Base-by-base conservation (phyloP, 768 basidiomycete species). In the Dentipellis sp. region DNA sequence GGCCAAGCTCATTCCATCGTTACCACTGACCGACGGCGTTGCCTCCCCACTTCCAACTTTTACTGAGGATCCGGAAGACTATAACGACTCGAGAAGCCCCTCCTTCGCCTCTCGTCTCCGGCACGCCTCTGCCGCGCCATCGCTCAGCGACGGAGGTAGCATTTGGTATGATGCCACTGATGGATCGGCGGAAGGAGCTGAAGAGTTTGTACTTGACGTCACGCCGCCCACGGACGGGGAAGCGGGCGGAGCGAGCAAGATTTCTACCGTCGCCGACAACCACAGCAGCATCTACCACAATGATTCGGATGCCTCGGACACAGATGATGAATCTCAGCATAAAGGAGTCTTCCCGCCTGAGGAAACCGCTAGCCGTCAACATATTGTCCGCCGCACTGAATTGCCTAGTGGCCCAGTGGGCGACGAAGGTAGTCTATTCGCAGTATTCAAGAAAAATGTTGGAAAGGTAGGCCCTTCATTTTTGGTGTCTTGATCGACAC, bases 371-470 rank as follows among this genome's bases (percentile, higher is more conserved):
- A 6, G 47, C 11, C 39, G 50, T 34, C 49, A 45, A 7, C 29
- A 6, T 6, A 67, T 83, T 9, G 63, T 70, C 9, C 74, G 81
- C 56, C 75, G 88, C 59, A 80, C 78, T 2, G 72, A 71, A 40
- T 71, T 90, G 50, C 87, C 88, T 16, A 78, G 79, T 17, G 75
- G 76, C 6, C 74, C 80, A 14, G 73, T 79, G 21, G 81, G 78
- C 3, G 90, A 92, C 53, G 88, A 93, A 70, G 88, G 88, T 10
- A 91, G 89, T 64, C 71, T 93, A 37, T 90, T 92, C 63, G 72
- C 85, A 1, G 82, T 93, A 35, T 70, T 94, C 48, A 91, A 91
- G 72, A 92, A 91, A 72, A 93, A 90, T 63, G 84, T 93, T 49
- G 91, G 91, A 53, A 92, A 91, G 75, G 91, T 89, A 52, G 17